phyloP scores from a whole-genome alignment of 306 rosid species.

The Notholithocarpus densiflorus region DNA sequence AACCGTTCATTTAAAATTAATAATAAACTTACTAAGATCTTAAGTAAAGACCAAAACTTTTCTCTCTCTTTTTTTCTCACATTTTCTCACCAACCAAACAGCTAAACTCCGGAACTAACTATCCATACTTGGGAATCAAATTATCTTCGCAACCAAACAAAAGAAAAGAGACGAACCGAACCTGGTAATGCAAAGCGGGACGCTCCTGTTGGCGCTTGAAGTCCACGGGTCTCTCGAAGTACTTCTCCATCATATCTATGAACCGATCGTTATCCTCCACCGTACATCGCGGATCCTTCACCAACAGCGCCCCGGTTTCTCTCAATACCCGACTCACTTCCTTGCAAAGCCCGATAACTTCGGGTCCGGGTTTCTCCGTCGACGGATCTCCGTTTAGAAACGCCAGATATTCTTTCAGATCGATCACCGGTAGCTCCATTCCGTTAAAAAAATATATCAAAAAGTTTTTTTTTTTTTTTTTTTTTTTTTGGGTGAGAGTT shows the following conservation, averaged over 20 bases:
- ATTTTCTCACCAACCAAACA: slow-evolving; percentile 8
- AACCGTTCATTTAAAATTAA: too few relatives aligned
- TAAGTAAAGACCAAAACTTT: too few relatives aligned
- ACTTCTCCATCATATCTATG: slow-evolving; percentile 90
- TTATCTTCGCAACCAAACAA: too few relatives aligned
- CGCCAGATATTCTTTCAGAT: slow-evolving; percentile 57
- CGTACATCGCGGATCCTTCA: slow-evolving; percentile 81
- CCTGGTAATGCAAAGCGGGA: slow-evolving; percentile 92
- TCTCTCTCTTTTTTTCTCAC: neutral
- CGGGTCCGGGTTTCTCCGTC: slow-evolving; percentile 4
- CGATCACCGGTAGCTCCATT: slow-evolving; percentile 77
- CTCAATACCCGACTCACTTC: slow-evolving; percentile 69
- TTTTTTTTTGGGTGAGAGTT: neutral
- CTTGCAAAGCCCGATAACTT: slow-evolving; percentile 38
- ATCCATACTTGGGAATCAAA: neutral
- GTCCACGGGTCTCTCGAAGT: slow-evolving; percentile 54
- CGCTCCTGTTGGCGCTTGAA: slow-evolving; percentile 78
- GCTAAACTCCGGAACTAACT: neutral
- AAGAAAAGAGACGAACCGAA: neutral
- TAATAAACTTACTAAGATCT: too few relatives aligned
- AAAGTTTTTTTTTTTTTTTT: neutral
- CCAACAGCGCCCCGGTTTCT: slow-evolving; percentile 82
- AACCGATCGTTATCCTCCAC: slow-evolving; percentile 85
- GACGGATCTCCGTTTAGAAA: slow-evolving; percentile 10
- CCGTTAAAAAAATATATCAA: neutral